Base-by-base conservation (phyloP, 1,284 basidiomycete species). In the Trichosporon asahii region DNA sequence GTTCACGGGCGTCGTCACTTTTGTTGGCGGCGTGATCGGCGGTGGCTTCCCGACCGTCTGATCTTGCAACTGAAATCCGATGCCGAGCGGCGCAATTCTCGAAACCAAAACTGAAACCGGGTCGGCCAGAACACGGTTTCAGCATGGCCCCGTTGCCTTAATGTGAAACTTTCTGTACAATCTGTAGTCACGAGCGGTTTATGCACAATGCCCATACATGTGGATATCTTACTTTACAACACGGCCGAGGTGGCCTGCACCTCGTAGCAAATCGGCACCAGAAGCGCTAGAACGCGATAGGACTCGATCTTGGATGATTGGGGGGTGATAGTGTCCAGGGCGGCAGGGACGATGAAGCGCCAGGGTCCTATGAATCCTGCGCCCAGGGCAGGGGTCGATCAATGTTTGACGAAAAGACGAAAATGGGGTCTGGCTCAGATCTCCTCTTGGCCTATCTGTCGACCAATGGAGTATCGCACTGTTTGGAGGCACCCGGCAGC, bases 1-100 rank as follows among this genome's bases (percentile, higher is more conserved):
- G 57, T 80, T 76, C 69, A 78, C 77, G 3, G 77, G 77, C 2
- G 53, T 69, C 14, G 68, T 73, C 8, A 77, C 76, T 40, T 68
- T 75, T 3, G 33, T 71, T 0, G 78, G 76, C 2, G 69, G 72
- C 18, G 15, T 70, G 0, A 55, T 68, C 0, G 75, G 73, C 8
- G 12, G 74, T 23, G 66, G 70, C 21, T 74, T 74, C 69, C 69
- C 73, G 1, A 60, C 53, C 4, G 65, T 69, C 37, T 53, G 49
- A 53, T 53, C 11, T 9, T 25, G 9, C 3, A 53, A 9, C 46
- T 53, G 21, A 23, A 44, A 44, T n/a, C 46, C 23, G 46, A 37
- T 21, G n/a, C 46, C 46, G 6, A 53, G n/a, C 46, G 21, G n/a
- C 4, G 21, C 8, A 2, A 5, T 18, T 12, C 21, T 9, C 21